A percentile compares a stretch with the other conserved stretches of the same genome.
phyloP scores from a whole-genome alignment of 306 rosid genomes.

The Cucumis melo region DNA sequence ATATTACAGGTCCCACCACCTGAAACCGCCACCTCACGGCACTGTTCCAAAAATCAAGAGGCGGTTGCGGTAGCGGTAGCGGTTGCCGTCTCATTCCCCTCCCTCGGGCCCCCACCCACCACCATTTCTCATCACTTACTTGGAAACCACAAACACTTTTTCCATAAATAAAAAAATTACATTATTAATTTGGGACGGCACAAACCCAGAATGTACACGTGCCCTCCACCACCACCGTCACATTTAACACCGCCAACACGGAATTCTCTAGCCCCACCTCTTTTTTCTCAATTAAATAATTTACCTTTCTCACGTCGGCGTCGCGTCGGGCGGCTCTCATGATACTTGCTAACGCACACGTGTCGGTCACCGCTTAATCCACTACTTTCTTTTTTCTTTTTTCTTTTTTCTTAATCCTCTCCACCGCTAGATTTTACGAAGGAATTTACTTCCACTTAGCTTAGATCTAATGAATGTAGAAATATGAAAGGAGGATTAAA shows the following conservation, averaged over 20 bases:
- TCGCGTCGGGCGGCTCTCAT: not conserved
- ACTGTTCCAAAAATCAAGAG: not conserved
- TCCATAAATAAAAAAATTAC: not conserved
- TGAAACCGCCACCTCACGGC: conserved; percentile 5
- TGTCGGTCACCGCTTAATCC: not conserved
- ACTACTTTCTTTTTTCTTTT: not conserved
- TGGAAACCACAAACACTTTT: conserved; percentile 5
- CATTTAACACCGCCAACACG: not conserved
- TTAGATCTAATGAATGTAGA: not conserved
- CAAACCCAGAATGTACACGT: not conserved
- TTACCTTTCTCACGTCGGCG: not conserved
- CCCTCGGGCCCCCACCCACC: not conserved
- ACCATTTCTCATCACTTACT: not conserved
- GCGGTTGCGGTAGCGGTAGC: not conserved
- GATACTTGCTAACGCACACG: not conserved
- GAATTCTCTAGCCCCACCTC: not conserved
- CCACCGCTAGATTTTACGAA: not conserved
- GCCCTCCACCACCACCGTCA: conserved; percentile 5
- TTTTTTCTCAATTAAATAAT: too few relatives aligned
- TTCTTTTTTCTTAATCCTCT: too few relatives aligned
- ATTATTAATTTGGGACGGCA: not conserved
- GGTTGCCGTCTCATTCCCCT: conserved; percentile 2
- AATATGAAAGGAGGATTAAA: too few relatives aligned
- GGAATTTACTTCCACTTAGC: not conserved
- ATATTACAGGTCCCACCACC: conserved; percentile 1